Conservation (phyloP, 495 filamentous ascomycete genomes). For the Penicillium riverlandense region DNA sequence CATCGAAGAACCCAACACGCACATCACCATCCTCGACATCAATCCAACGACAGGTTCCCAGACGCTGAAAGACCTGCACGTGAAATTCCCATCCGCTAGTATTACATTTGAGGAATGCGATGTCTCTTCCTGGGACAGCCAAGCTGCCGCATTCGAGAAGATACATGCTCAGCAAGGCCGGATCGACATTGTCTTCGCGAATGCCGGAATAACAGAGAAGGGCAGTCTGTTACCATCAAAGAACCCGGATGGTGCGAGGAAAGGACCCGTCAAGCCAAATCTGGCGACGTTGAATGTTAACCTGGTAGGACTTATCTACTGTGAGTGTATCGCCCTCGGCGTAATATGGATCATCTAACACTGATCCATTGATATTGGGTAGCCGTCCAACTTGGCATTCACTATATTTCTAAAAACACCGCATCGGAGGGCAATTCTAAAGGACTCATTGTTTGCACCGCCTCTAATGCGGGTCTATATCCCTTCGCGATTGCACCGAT, state of each 20-base stretch:
- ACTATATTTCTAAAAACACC: constrained; percentile 46
- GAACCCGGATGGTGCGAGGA: not conserved
- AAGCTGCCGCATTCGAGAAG: constrained; percentile 34
- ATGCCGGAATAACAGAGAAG: constrained; percentile 47
- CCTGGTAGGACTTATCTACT: constrained; percentile 38
- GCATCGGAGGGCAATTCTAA: constrained; percentile 11
- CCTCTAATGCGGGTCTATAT: constrained; percentile 50
- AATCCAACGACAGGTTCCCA: constrained; percentile 23
- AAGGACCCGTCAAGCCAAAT: constrained; percentile 28
- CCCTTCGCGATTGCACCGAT: constrained; percentile 49
- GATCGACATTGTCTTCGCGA: constrained; percentile 48
- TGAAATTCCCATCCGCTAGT: constrained; percentile 25
- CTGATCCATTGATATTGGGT: not conserved
- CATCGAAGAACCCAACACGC: constrained; percentile 31
- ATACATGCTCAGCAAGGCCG: constrained; percentile 27
- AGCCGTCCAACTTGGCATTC: constrained; percentile 43
- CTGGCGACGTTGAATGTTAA: constrained; percentile 41
- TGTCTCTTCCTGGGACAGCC: constrained; percentile 42
- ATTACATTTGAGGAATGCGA: constrained; percentile 40
- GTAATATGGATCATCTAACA: not conserved
- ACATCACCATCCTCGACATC: constrained; percentile 47
- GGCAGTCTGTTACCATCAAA: constrained; percentile 23
- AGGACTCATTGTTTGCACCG: constrained; percentile 48
- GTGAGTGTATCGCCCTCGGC: constrained; percentile 22
- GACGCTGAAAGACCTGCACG: constrained; percentile 20